Base-by-base conservation (phyloP, 1,284 basidiomycete genomes). In the Leccinum laetum region DNA sequence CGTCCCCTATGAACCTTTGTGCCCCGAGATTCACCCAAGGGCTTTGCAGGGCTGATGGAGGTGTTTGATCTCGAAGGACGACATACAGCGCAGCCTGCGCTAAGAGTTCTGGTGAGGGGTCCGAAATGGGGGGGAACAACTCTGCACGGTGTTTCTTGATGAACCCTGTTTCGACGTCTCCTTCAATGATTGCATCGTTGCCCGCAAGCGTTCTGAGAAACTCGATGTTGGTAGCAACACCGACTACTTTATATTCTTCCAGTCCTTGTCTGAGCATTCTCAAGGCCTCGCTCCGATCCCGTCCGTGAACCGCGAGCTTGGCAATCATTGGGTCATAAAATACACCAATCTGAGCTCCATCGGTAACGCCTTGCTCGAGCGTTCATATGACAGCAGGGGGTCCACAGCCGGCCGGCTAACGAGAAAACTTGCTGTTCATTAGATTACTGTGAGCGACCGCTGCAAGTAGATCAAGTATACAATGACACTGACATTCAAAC, bases 301-400 rank as follows among this genome's bases (percentile, higher is more conserved):
- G 81, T 11, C 93, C 96, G 71, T 95, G 93, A 9, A 94, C 94
- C 53, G 98, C 91, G n/a, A 98, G 87, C 75, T 95, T 95, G 32
- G 94, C 90, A 67, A 96, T 96, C 90, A 98, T 93, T 0, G 96
- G 95, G 72, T 98, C 96, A 76, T 98, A 98, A 79, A 90, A 95
- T 4, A 96, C 92, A 35, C 92, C 93, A 66, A 98, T 95, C 73
- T 95, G 91, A 64, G 96, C 89, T 13, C 94, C 94, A 72, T 90
- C 86, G 4, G 81, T 83, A 76, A 98, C 96, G 0, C 96, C 96
- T 72, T 96, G 94, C 75, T 98, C 96, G n/a, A 98, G 37, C 37
- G 37, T 39, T 39, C 11, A 39, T 39, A 39, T 39, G 37, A 39
- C 37, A 39, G 37, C 37, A 32, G 32, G 32, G 32, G 37, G 37